Base-by-base conservation (phyloP, 345 rosid species). In the Iberis pinnata region DNA sequence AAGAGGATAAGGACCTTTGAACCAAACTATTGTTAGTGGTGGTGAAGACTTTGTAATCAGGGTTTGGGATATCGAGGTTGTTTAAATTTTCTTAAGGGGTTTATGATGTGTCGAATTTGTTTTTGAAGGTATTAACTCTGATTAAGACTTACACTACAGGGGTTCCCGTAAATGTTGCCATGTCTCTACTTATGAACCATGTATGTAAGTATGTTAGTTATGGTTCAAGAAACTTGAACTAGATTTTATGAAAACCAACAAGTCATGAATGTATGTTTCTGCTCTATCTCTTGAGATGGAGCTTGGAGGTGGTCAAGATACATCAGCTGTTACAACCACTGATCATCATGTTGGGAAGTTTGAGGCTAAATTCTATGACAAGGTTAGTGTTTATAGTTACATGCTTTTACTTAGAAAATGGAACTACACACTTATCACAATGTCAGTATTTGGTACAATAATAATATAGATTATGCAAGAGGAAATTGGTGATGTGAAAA, bases 341-440 rank as follows among this genome's bases (percentile, higher is more conserved):
- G 99, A 92, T 65, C 99, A 92, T 67, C 94, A 94, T 64, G 95
- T 97, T 31, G 97, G 99, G 47, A 92, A 92, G 71, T 92, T 92
- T 26, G 99, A 92, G 66, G 97, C 99, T 49, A 92, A 88, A 61
- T 92, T 88, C 65, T 92, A 40, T 35, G 94, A 88, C 67, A 69
- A 62, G 73, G 73, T 68, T 36, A 56, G 58, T 56, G 24, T 48
- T 33, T 29, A 33, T 2, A 24, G 33, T 4, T 12, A 36, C 31
- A 26, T 24, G 13, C 9, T 50, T 27, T 13, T 47, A 18, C 29
- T 47, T 68, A 26, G 4, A 19, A 41, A n/a, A n/a, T n/a, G n/a
- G n/a, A n/a, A n/a, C n/a, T n/a, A 3, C n/a, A n/a, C n/a, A n/a
- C n/a, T n/a, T n/a, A n/a, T n/a, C n/a, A n/a, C n/a, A n/a, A n/a